These are phyloP conservation scores for Chytriomyces confervae DNA, from an alignment of 192 early-diverging fungal species.

Conservation along the genomic window DNA sequence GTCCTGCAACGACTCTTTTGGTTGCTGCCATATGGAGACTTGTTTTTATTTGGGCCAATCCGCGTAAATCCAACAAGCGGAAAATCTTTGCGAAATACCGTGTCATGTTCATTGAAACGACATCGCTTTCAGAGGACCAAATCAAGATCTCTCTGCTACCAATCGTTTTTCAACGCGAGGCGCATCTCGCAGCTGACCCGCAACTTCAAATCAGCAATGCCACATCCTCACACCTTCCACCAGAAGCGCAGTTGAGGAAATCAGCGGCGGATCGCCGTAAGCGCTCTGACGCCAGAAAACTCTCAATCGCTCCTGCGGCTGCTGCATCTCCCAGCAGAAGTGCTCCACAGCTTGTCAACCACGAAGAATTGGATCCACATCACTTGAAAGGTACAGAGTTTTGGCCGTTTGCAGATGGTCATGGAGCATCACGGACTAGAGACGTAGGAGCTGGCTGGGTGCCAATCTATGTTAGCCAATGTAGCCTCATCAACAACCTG, in stretches of 20 bases:
- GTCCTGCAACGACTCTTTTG: not conserved
- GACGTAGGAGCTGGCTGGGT: constrained; percentile 35
- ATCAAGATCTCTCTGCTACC: constrained; percentile 22
- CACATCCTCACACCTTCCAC: not conserved
- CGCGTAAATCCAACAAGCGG: not conserved
- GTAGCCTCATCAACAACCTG: constrained; percentile 9
- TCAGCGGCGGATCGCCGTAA: not conserved
- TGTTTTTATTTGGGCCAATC: not conserved
- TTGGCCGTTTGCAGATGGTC: constrained; percentile 16
- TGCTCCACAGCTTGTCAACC: not conserved
- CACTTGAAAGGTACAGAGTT: constrained; percentile 22
- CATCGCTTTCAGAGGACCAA: constrained; percentile 23
- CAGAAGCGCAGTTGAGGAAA: not conserved
- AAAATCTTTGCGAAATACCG: not conserved
- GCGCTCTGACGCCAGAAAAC: not conserved
- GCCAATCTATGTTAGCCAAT: constrained; percentile 26
- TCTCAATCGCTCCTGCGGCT: not conserved
- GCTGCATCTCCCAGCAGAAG: not conserved
- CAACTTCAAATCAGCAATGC: not conserved
- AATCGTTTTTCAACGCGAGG: constrained; percentile 25
- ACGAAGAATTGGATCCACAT: constrained; percentile 8
- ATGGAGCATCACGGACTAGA: not conserved
- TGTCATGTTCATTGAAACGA: constrained; percentile 8
- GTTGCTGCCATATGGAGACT: not conserved
- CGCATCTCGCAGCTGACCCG: not conserved